phyloP scores from a whole-genome alignment of 1,139 yeast genomes.

The Pneumocystis oryctolagi region DNA sequence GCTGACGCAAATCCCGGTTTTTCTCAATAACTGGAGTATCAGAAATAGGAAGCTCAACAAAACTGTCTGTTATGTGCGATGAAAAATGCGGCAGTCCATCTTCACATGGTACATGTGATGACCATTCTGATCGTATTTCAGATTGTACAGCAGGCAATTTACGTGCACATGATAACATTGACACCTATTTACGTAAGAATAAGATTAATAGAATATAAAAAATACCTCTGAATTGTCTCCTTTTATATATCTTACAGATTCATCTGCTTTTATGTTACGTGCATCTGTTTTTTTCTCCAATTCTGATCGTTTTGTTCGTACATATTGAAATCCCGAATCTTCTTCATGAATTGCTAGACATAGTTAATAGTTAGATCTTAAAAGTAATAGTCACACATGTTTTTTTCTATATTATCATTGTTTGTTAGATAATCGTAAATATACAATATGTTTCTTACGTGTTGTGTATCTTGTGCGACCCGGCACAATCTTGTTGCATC shows the following conservation, averaged over 20 bases:
- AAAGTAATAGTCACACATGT: neutral
- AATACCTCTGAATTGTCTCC: neutral
- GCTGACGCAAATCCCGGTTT: conserved; percentile 25
- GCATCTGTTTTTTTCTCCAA: neutral
- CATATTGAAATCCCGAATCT: neutral
- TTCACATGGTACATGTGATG: neutral
- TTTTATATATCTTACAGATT: neutral
- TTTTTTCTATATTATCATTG: neutral
- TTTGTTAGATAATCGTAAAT: neutral
- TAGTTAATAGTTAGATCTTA: neutral
- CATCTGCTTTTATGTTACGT: neutral
- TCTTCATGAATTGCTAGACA: neutral
- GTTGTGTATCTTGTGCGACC: neutral
- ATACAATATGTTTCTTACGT: neutral
- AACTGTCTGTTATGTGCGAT: conserved; percentile 3
- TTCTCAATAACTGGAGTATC: conserved; percentile 32
- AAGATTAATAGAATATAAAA: neutral
- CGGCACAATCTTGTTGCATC: neutral
- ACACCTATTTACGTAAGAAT: neutral
- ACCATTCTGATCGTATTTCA: neutral
- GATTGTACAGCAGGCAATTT: neutral
- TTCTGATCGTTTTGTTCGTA: neutral
- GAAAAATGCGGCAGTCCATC: neutral
- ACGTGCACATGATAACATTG: neutral
- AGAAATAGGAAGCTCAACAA: conserved; percentile 26